These are phyloP conservation scores for Arthromyces matolae DNA, from an alignment of 768 basidiomycete species.

Conservation along the genomic window DNA sequence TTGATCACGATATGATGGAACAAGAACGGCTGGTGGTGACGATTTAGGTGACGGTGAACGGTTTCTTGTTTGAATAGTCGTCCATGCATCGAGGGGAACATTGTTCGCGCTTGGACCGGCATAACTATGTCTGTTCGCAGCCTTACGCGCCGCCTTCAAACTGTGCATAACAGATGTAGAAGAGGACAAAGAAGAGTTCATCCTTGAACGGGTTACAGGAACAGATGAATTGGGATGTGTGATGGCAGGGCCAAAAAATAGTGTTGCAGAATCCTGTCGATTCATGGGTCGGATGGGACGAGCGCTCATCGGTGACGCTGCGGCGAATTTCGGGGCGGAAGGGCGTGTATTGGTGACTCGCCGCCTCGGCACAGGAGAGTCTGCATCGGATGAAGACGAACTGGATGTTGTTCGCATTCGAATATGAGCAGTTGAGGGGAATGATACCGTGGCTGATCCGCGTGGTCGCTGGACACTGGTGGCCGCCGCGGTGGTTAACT, in stretches of 20 bases:
- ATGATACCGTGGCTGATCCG: slow-evolving; percentile 24
- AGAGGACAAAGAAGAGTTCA: slow-evolving; percentile 25
- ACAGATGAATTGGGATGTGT: slow-evolving; percentile 22
- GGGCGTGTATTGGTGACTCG: slow-evolving; percentile 41
- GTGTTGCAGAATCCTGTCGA: slow-evolving; percentile 57
- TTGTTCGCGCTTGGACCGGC: slow-evolving; percentile 42
- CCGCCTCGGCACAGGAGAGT: slow-evolving; percentile 53
- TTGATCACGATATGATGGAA: slow-evolving; percentile 19
- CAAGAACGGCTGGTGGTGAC: slow-evolving; percentile 34
- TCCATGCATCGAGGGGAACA: slow-evolving; percentile 32
- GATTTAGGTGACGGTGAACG: slow-evolving; percentile 46
- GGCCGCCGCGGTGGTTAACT: slow-evolving; percentile 1
- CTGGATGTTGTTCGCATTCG: slow-evolving; percentile 34
- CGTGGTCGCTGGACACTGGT: slow-evolving; percentile 7
- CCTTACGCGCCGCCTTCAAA: slow-evolving; percentile 22
- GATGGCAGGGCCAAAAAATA: slow-evolving; percentile 67
- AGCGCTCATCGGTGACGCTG: slow-evolving; percentile 9
- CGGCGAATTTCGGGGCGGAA: slow-evolving; percentile 18
- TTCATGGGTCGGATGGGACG: slow-evolving; percentile 41
- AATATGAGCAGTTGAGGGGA: slow-evolving; percentile 39
- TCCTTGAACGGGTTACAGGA: slow-evolving; percentile 27
- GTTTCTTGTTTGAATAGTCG: slow-evolving; percentile 35
- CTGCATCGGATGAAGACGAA: slow-evolving; percentile 45
- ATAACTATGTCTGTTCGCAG: slow-evolving; percentile 61
- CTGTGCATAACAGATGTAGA: slow-evolving; percentile 19